These are phyloP conservation scores for Dictyostelium citrinum DNA, from an alignment of 78 protist species.

Conservation along the genomic window DNA sequence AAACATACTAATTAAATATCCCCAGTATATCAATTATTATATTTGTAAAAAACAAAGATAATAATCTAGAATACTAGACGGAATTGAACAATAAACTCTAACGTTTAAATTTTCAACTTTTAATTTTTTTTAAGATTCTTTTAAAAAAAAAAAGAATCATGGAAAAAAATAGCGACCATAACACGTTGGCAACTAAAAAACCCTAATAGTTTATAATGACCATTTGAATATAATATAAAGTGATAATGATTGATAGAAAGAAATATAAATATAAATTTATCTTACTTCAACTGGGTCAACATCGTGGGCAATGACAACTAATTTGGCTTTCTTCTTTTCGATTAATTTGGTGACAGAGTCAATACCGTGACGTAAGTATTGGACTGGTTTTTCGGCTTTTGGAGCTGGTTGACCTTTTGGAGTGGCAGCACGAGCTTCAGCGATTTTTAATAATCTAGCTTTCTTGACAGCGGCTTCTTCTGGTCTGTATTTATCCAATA, in stretches of 20 bases:
- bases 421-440: slow-evolving; percentile 81
- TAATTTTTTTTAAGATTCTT: background rate
- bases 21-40: background rate
- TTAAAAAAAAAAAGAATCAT: background rate
- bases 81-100: background rate
- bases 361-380: slow-evolving; percentile 93
- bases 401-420: slow-evolving; percentile 71
- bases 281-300: slow-evolving; percentile 98
- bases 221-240: background rate
- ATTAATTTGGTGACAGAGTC: slow-evolving; percentile 96
- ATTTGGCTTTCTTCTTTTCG: slow-evolving; percentile 98
- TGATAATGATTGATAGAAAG: background rate
- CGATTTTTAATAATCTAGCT: slow-evolving; percentile 83
- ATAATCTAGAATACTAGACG: background rate
- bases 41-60: too few relatives aligned
- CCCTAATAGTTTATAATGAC: background rate
- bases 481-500: slow-evolving; percentile 97
- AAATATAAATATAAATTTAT: background rate
- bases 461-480: slow-evolving; percentile 90
- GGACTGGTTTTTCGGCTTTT: slow-evolving; percentile 78
- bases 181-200: background rate
- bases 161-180: background rate
- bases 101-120: background rate
- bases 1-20: background rate
- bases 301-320: slow-evolving; percentile 99